Evolutionary conservation across 805 yeast genomes (phyloP), one percentile per base, ranked within the genome.

Genomic region (Metschnikowia lochheadii): DNA sequence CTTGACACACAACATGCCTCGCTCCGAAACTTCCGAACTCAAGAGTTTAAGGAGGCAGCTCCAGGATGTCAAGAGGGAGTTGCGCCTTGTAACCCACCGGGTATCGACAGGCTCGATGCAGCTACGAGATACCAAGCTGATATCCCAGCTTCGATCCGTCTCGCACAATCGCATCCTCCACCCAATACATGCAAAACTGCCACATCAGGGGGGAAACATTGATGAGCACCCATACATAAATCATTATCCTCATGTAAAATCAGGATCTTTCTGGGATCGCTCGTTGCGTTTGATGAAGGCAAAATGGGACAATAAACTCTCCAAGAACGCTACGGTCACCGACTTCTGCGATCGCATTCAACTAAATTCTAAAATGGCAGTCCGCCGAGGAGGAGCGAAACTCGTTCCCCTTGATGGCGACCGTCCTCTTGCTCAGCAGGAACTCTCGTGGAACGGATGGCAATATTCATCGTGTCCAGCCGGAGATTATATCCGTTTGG

Each of bases 341-440:
- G 80, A 74, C 46, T 61, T 64, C 50, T 72, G 75, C 48, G 85
- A 82, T 56, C 66, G 83, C 37, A 56, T 76, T 3, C 59, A 71
- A 1, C 60, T 66, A 15, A 62, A 65, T 31, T 64, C 67, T 3
- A 66, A 13, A 36, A 18, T 35, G 34, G 46, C 46, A 4, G 40
- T 44, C 6, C 18, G 18, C 7, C 11, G 15, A 7, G 46, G 40
- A 13, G 46, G 40, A 13, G 39, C 40, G 10, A 44, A 65, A 45
- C 62, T 82, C 32, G 69, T 74, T 0, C 72, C 78, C 0, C 57
- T 80, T 11, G 55, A 62, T 14, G 56, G 63, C 6, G 61, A 64
- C 6, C 49, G 44, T 15, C 55, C 54, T 17, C 44, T 53, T 17
- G 54, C 52, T 15, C 51, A 64, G 3, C 51, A 46, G 13, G 44